A percentile compares a stretch with the other conserved stretches of the same genome.
These are phyloP conservation scores for Bretziella fagacearum DNA, from an alignment of 2,329 filamentous ascomycete genomes.

Conservation along the genomic window DNA sequence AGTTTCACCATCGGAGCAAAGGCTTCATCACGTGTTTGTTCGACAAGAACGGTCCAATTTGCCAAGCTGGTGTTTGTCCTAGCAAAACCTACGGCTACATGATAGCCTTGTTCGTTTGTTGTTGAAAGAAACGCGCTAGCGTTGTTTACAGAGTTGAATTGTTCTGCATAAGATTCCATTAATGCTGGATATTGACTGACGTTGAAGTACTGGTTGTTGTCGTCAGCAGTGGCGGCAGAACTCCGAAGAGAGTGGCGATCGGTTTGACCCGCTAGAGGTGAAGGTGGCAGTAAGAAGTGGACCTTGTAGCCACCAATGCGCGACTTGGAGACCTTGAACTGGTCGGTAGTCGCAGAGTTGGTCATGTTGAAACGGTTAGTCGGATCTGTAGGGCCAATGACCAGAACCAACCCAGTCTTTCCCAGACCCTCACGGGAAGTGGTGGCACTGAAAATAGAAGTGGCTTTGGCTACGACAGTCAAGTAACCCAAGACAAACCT, in stretches of 20 bases:
- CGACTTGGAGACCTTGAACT: constrained; percentile 18
- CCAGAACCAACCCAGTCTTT: constrained; percentile 48
- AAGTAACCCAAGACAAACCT: constrained; percentile 56
- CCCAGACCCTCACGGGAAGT: constrained; percentile 53
- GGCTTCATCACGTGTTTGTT: constrained; percentile 58
- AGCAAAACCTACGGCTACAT: constrained; percentile 68
- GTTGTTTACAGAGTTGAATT: constrained; percentile 40
- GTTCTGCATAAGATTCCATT: constrained; percentile 38
- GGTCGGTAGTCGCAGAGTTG: constrained; percentile 30
- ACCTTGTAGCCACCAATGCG: constrained; percentile 22
- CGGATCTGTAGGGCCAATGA: constrained; percentile 48
- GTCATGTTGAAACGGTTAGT: constrained; percentile 48
- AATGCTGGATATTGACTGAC: constrained; percentile 47
- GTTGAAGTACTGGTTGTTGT: constrained; percentile 29
- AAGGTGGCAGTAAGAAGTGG: constrained; percentile 44
- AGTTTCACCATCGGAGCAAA: constrained; percentile 58
- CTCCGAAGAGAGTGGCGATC: constrained; percentile 34
- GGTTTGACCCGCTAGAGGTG: constrained; percentile 22
- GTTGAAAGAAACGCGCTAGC: constrained; percentile 53
- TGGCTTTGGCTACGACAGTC: constrained; percentile 58
- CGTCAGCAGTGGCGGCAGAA: constrained; percentile 7
- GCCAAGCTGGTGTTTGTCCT: constrained; percentile 50
- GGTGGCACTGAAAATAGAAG: constrained; percentile 44
- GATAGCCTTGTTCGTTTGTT: constrained; percentile 50
- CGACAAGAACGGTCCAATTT: constrained; percentile 69